Evolutionary conservation across 1,284 basidiomycete genomes (phyloP), one percentile per base, ranked within the genome.

Genomic region (Sutorius eximius): DNA sequence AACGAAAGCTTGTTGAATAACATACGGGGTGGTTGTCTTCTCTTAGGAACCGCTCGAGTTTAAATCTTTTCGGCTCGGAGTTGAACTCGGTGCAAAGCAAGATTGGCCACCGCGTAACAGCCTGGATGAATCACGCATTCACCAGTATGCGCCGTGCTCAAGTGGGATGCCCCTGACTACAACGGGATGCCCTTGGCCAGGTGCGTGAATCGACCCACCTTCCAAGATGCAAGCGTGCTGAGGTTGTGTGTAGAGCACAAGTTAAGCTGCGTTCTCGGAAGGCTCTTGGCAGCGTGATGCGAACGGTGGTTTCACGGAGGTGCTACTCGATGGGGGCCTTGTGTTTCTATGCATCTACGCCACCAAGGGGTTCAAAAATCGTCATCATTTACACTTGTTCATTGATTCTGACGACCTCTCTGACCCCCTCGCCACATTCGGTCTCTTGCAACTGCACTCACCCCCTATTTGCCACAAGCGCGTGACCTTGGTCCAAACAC

Each of bases 31-130:
- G 20, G 29, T 37, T 52, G 18, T 53, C 49, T 36, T 45, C 43
- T 7, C 45, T 34, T 32, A 70, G 48, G 58, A 77, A 79, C 2
- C 80, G 67, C 16, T 74, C 71, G 3, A 80, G 80, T 37, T 68
- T 62, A 61, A 82, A 82, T 3, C 44, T 61, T 45, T 69, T 64
- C 10, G 78, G 79, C 20, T 79, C 61, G 3, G 75, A 72, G 60
- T n/a, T n/a, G n/a, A 76, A 82, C 12, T 74, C 56, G 3, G 54
- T 43, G 41, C 18, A 45, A 10, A 9, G n/a, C 8, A 11, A n/a
- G n/a, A 18, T 47, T 38, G 38, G 22, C 29, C n/a, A n/a, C n/a
- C n/a, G n/a, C n/a, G n/a, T n/a, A n/a, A n/a, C n/a, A n/a, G n/a
- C n/a, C n/a, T n/a, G n/a, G n/a, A n/a, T n/a, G n/a, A n/a, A n/a